These are phyloP conservation scores for Monilinia vaccinii-corymbosi DNA, from an alignment of 2,329 filamentous ascomycete genomes.

Conservation along the genomic window DNA sequence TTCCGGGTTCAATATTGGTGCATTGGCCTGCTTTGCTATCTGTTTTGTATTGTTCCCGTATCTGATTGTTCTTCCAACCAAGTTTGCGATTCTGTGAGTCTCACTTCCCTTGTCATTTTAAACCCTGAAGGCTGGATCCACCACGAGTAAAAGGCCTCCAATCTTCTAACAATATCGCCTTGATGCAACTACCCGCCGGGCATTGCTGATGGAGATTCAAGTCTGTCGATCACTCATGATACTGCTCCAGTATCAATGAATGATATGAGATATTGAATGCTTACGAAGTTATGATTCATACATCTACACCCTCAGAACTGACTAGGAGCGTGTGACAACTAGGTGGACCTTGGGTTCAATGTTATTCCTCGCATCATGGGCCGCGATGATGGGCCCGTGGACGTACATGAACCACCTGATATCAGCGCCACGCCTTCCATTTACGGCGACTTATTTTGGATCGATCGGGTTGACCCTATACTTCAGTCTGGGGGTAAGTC, in stretches of 20 bases:
- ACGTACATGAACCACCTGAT: slow-evolving; percentile 76
- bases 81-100: slow-evolving; percentile 96
- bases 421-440: slow-evolving; percentile 77
- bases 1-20: slow-evolving; percentile 79
- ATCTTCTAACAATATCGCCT: slow-evolving; percentile 20
- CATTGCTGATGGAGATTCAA: slow-evolving; percentile 19
- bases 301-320: slow-evolving; percentile 16
- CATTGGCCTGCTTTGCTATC: slow-evolving; percentile 84
- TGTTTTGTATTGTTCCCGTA: slow-evolving; percentile 86
- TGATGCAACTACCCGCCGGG: slow-evolving; percentile 32
- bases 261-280: not conserved
- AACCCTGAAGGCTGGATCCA: slow-evolving; percentile 12
- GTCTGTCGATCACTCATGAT: not conserved
- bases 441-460: slow-evolving; percentile 90
- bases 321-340: slow-evolving; percentile 28
- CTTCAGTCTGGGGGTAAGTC: slow-evolving; percentile 83
- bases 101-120: slow-evolving; percentile 13
- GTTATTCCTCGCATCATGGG: slow-evolving; percentile 87
- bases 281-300: slow-evolving; percentile 16
- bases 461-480: slow-evolving; percentile 85
- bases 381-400: slow-evolving; percentile 84
- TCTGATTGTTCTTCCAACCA: slow-evolving; percentile 71
- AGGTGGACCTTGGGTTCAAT: slow-evolving; percentile 94
- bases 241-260: not conserved
- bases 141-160: slow-evolving; percentile 17